Evolutionary conservation across 208 protist species (phyloP).

Genomic region (Leishmania martiniquensis): DNA sequence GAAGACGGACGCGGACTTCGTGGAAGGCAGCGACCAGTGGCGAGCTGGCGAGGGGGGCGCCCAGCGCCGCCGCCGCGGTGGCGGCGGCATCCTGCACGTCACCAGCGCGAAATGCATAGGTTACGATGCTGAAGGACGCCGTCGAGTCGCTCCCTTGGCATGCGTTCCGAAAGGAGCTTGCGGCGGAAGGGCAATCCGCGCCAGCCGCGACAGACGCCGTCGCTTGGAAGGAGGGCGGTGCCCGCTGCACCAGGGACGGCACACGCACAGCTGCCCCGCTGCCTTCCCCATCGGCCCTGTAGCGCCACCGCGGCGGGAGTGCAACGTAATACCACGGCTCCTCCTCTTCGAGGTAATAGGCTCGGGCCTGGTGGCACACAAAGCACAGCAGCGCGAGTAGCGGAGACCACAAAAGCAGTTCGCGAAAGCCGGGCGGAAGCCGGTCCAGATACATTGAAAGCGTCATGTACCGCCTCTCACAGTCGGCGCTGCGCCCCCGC

Average conservation of each 20-base stretch:
- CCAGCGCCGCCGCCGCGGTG: neutral
- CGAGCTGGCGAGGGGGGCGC: neutral
- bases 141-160: neutral
- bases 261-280: neutral
- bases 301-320: conserved; percentile 17
- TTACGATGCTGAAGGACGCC: neutral
- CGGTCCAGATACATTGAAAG: conserved; percentile 55
- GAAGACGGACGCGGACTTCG: neutral
- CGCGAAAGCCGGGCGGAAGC: conserved; percentile 46
- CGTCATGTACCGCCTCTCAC: conserved; percentile 24
- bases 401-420: conserved; percentile 61
- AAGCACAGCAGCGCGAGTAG: conserved; percentile 51
- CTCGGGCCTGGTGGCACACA: conserved; percentile 42
- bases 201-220: neutral
- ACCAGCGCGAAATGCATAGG: conserved; percentile 9
- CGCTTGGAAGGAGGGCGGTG: neutral
- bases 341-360: conserved; percentile 54
- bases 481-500: neutral
- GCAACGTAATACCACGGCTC: conserved; percentile 35
- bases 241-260: conserved; percentile 23
- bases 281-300: neutral
- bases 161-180: neutral
- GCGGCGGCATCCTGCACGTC: conserved; percentile 13
- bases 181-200: neutral
- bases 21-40: conserved; percentile 44